phyloP scores from a whole-genome alignment of 306 rosid genomes.

The Vicia sativa region DNA sequence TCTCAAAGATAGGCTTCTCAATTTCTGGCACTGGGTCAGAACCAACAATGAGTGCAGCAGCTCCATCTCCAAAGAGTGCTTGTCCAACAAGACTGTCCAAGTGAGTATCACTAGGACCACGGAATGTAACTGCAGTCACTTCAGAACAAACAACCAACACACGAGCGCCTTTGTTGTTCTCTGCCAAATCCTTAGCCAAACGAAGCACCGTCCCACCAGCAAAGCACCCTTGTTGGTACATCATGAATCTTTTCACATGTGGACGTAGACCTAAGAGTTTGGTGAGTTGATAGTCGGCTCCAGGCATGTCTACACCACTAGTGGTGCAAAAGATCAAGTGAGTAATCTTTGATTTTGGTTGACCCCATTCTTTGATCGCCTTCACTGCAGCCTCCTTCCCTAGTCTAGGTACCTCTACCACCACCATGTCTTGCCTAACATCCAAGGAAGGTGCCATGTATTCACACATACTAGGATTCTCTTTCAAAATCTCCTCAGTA shows the following conservation, averaged over 20 bases:
- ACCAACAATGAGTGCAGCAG: conserved; percentile 60
- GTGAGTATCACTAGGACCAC: conserved; percentile 46
- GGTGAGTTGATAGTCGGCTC: conserved; percentile 71
- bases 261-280: conserved; percentile 76
- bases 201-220: conserved; percentile 49
- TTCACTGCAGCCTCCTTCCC: conserved; percentile 26
- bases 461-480: conserved; percentile 48
- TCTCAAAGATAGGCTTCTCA: conserved; percentile 63
- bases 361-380: conserved; percentile 32
- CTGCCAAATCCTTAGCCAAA: conserved; percentile 49
- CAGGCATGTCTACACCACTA: conserved; percentile 85
- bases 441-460: conserved; percentile 79
- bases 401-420: conserved; percentile 12
- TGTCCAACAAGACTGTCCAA: conserved; percentile 46
- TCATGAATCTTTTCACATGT: conserved; percentile 67
- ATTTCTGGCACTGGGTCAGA: conserved; percentile 59
- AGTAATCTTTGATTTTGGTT: conserved; percentile 77
- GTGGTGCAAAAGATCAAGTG: conserved; percentile 76
- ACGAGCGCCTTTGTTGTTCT: conserved; percentile 48
- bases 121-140: conserved; percentile 42
- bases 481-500: conserved; percentile 38
- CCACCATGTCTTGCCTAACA: conserved; percentile 54
- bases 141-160: conserved; percentile 48
- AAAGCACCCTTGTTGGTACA: conserved; percentile 62
- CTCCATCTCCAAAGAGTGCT: conserved; percentile 48